A percentile compares a stretch with the other conserved stretches of the same genome.
phyloP scores from a whole-genome alignment of 2,329 filamentous ascomycete species.

The Capronia epimyces region DNA sequence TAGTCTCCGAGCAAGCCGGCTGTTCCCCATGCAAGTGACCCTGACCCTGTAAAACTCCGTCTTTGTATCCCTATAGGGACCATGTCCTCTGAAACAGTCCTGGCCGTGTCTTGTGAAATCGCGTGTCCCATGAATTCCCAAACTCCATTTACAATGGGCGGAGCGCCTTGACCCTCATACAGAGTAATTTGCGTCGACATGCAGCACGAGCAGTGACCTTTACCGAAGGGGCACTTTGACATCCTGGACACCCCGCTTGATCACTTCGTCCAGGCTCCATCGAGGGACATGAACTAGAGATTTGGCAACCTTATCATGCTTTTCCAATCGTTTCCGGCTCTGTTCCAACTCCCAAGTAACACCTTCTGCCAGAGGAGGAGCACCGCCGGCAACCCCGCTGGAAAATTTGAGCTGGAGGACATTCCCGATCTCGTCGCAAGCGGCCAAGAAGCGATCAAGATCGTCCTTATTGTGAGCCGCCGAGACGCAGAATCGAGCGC shows the following conservation, averaged over 20 bases:
- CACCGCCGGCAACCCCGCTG: slow-evolving; percentile 87
- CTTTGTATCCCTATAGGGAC: not conserved
- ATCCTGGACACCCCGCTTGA: slow-evolving; percentile 68
- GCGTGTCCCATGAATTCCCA: not conserved
- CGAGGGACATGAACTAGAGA: slow-evolving; percentile 59
- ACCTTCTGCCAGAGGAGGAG: slow-evolving; percentile 67
- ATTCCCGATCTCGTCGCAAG: slow-evolving; percentile 86
- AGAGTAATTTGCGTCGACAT: slow-evolving; percentile 1
- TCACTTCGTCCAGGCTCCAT: slow-evolving; percentile 71
- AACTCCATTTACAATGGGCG: slow-evolving; percentile 17
- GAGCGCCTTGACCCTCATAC: slow-evolving; percentile 11
- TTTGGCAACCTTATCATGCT: slow-evolving; percentile 42
- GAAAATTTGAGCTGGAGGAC: slow-evolving; percentile 93
- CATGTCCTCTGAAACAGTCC: not conserved
- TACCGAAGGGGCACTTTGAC: slow-evolving; percentile 65
- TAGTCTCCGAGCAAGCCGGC: not conserved
- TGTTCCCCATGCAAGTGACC: not conserved
- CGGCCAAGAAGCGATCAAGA: slow-evolving; percentile 78
- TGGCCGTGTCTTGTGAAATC: not conserved
- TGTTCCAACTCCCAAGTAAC: slow-evolving; percentile 66
- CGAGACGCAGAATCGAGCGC: slow-evolving; percentile 91
- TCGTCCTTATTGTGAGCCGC: slow-evolving; percentile 98
- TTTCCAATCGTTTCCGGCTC: slow-evolving; percentile 53
- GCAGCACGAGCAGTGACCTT: not conserved
- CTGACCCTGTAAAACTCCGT: slow-evolving; percentile 10